phyloP scores from a whole-genome alignment of 495 filamentous ascomycete genomes.

The Trichocladium antarcticum region DNA sequence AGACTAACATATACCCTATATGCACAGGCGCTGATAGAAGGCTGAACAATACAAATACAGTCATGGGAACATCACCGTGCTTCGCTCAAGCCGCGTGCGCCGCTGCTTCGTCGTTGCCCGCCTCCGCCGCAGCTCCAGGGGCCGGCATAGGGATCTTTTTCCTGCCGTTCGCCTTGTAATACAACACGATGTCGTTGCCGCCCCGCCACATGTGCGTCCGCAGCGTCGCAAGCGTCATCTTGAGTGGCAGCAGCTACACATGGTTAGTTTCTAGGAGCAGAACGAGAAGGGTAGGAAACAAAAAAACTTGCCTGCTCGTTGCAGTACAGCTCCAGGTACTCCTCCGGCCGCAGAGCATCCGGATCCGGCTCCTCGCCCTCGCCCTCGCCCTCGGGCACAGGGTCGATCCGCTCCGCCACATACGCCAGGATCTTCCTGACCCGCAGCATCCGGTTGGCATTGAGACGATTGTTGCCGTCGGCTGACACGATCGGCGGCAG shows the following conservation, averaged over 20 bases:
- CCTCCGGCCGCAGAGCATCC: conserved; percentile 64
- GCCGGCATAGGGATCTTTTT: conserved; percentile 42
- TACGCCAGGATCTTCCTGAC: conserved; percentile 92
- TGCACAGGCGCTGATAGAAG: background rate
- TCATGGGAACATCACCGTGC: background rate
- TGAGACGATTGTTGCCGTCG: conserved; percentile 73
- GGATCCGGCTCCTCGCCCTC: conserved; percentile 42
- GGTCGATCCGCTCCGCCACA: conserved; percentile 82
- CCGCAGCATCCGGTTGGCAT: conserved; percentile 92
- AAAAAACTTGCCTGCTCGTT: conserved; percentile 63
- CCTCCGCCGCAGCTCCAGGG: background rate
- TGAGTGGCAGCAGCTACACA: conserved; percentile 39
- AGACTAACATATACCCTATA: background rate
- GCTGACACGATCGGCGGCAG: conserved; percentile 58
- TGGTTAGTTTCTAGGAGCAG: conserved; percentile 8
- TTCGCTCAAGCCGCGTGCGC: background rate
- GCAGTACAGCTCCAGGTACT: conserved; percentile 88
- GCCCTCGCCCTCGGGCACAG: conserved; percentile 32
- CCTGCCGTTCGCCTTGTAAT: conserved; percentile 82
- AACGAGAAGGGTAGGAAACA: conserved; percentile 3
- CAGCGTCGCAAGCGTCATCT: conserved; percentile 86
- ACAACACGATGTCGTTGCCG: conserved; percentile 75
- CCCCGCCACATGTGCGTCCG: conserved; percentile 86
- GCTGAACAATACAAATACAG: background rate
- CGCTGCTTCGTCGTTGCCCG: background rate